These are phyloP conservation scores for Escovopsis sp. DNA, from an alignment of 2,329 filamentous ascomycete species.

Conservation along the genomic window DNA sequence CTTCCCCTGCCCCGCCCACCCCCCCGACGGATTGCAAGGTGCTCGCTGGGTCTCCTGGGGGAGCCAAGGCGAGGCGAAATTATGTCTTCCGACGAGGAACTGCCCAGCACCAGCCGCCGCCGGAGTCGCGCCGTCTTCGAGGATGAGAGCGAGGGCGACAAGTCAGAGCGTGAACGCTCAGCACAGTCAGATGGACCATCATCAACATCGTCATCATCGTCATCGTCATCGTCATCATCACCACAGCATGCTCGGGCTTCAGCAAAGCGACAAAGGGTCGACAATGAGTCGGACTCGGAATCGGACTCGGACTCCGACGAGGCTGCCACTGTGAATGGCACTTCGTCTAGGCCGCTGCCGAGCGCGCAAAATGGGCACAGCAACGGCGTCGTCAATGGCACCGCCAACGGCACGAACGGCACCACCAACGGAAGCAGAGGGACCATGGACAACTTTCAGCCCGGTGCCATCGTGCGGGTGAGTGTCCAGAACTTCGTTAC, in stretches of 20 bases:
- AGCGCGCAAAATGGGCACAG: slow-evolving; percentile 1
- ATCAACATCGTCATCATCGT: no score
- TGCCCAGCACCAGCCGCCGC: slow-evolving; percentile 19
- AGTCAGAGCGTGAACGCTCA: slow-evolving; percentile 3
- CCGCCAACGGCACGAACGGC: no score
- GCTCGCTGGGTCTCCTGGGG: neutral
- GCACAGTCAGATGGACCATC: slow-evolving; percentile 14
- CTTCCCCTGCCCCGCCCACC: neutral
- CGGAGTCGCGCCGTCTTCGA: slow-evolving; percentile 28
- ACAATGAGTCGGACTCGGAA: slow-evolving; percentile 10
- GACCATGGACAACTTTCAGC: slow-evolving; percentile 35
- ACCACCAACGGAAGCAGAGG: no score
- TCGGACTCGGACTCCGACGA: slow-evolving; percentile 8
- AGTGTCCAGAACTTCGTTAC: slow-evolving; percentile 84
- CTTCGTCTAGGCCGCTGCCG: neutral
- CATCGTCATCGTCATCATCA: no score
- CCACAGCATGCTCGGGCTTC: slow-evolving; percentile 14
- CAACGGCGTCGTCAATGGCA: no score
- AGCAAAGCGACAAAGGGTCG: slow-evolving; percentile 23
- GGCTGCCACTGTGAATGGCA: slow-evolving; percentile 5
- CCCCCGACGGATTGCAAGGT: neutral
- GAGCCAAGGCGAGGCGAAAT: neutral
- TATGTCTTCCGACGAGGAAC: slow-evolving; percentile 11
- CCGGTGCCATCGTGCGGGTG: slow-evolving; percentile 80
- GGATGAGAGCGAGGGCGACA: slow-evolving; percentile 12